phyloP scores from a whole-genome alignment of 495 filamentous ascomycete genomes.

The Neurospora sp. region DNA sequence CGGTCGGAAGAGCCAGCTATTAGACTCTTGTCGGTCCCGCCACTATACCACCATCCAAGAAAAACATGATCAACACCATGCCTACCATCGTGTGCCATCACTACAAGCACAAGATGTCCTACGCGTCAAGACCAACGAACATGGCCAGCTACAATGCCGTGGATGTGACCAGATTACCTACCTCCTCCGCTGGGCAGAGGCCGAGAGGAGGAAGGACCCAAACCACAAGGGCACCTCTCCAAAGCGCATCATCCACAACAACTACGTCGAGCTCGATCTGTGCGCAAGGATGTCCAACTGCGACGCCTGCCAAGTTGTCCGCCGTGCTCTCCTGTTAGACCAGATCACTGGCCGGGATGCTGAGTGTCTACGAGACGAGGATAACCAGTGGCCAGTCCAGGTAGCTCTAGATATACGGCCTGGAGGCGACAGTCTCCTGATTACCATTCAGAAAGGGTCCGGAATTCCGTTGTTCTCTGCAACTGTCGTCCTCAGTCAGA shows the following conservation, averaged over 20 bases:
- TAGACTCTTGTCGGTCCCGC: background rate
- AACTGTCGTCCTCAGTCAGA: slow-evolving; percentile 7
- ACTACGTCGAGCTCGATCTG: slow-evolving; percentile 18
- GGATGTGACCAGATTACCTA: slow-evolving; percentile 16
- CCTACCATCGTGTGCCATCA: background rate
- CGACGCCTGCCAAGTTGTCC: slow-evolving; percentile 17
- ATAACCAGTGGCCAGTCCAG: slow-evolving; percentile 15
- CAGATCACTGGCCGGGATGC: slow-evolving; percentile 18
- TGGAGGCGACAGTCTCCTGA: slow-evolving; percentile 7
- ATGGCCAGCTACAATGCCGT: slow-evolving; percentile 16
- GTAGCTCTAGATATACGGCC: slow-evolving; percentile 9
- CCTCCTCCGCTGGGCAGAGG: slow-evolving; percentile 22
- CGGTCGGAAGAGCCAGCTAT: background rate
- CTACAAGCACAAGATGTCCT: slow-evolving; percentile 4
- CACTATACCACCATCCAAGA: background rate
- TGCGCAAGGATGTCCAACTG: slow-evolving; percentile 15
- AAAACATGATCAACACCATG: background rate
- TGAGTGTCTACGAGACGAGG: slow-evolving; percentile 5
- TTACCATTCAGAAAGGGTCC: slow-evolving; percentile 8
- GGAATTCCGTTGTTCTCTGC: slow-evolving; percentile 7
- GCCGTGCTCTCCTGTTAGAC: slow-evolving; percentile 19
- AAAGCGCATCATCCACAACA: slow-evolving; percentile 14
- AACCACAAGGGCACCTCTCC: slow-evolving; percentile 12
- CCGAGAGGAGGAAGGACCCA: slow-evolving; percentile 10
- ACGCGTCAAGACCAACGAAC: slow-evolving; percentile 10